Percentiles rank a stretch among this genome's conserved stretches.
These are phyloP conservation scores for Fusarium pseudonygamai DNA, from an alignment of 2,329 filamentous ascomycete species.

Conservation along the genomic window DNA sequence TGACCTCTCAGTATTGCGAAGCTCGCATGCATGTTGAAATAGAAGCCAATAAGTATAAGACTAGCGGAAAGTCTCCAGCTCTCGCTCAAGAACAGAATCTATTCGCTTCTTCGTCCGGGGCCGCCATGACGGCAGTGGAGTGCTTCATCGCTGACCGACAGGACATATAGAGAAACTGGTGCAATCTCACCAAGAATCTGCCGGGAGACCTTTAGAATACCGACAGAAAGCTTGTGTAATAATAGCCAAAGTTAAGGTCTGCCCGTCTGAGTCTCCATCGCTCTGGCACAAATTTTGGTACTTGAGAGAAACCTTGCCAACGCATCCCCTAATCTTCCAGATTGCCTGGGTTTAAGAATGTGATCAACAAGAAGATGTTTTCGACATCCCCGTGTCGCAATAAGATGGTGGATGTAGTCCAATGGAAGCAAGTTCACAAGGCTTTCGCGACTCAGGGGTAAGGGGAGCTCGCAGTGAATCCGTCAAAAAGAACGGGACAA, in stretches of 20 bases:
- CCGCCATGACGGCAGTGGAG: background rate
- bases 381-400: background rate
- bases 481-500: background rate
- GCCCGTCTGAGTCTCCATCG: no score
- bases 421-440: background rate
- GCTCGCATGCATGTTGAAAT: rapidly evolving
- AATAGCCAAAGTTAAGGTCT: background rate
- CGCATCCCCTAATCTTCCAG: background rate
- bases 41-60: background rate
- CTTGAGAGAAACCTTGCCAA: background rate
- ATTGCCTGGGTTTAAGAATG: rapidly evolving
- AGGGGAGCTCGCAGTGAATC: no score
- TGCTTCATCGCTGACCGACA: background rate
- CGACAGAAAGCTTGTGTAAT: background rate
- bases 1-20: no score
- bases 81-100: no score
- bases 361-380: no score
- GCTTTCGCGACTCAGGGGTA: background rate
- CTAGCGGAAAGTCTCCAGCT: background rate
- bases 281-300: background rate
- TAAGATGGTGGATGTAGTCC: background rate
- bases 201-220: background rate
- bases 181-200: no score
- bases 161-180: background rate
- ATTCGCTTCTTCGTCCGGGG: no score